These are phyloP conservation scores for Backusella luteola DNA, from an alignment of 192 early-diverging fungal genomes.

Conservation along the genomic window DNA sequence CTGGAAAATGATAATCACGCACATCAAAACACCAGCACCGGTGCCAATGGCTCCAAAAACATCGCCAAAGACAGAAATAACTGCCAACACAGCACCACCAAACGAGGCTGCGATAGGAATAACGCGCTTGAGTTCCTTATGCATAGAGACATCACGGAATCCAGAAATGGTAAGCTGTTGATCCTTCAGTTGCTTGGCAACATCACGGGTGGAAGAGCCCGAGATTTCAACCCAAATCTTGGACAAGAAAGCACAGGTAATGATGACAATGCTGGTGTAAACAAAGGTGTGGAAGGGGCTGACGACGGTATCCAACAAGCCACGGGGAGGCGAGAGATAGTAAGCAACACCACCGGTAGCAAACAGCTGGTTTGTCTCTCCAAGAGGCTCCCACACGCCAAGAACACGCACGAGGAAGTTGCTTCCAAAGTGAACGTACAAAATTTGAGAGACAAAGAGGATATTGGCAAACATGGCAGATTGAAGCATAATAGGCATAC, in stretches of 20 bases:
- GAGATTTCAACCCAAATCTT: constrained; percentile 99
- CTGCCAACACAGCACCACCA: constrained; percentile 94
- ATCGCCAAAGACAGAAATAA: constrained; percentile 95
- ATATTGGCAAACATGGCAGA: constrained; percentile 94
- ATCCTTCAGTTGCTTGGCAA: constrained; percentile 95
- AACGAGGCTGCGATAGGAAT: constrained; percentile 98
- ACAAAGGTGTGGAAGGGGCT: constrained; percentile 95
- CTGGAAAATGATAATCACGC: constrained; percentile 65
- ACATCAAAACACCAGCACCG: constrained; percentile 97
- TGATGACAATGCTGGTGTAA: constrained; percentile 92
- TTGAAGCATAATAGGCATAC: constrained; percentile 99
- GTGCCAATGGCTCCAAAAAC: constrained; percentile 97
- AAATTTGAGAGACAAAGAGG: constrained; percentile 96
- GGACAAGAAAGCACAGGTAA: constrained; percentile 92
- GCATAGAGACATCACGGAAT: constrained; percentile 92
- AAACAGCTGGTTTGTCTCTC: constrained; percentile 91
- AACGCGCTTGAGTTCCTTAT: constrained; percentile 99
- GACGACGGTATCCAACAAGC: constrained; percentile 71
- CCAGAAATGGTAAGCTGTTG: constrained; percentile 95
- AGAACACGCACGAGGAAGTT: constrained; percentile 91
- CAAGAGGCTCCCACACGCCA: constrained; percentile 95
- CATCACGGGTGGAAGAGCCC: constrained; percentile 95
- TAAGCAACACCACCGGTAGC: constrained; percentile 93
- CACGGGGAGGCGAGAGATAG: constrained; percentile 94
- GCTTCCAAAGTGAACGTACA: constrained; percentile 94